A percentile compares a stretch with the other conserved stretches of the same genome.
Conservation (phyloP, 176 grass and related monocot species). For the Phoenix dactylifera region DNA sequence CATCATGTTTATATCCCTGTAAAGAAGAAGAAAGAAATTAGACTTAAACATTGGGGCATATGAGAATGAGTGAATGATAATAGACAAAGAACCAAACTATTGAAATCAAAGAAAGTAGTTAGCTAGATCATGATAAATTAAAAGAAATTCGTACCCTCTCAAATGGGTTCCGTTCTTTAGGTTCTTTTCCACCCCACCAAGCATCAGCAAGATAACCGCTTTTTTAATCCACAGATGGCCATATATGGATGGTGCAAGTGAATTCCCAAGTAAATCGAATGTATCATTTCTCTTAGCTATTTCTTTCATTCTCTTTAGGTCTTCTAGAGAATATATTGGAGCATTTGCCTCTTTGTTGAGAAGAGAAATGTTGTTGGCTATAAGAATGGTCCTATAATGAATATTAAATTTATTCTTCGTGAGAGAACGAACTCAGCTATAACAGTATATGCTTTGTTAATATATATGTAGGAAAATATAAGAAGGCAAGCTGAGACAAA, state of each 20-base stretch:
- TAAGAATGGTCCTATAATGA: conserved; percentile 73
- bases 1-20: conserved; percentile 99
- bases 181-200: conserved; percentile 95
- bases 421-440: no score
- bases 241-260: conserved; percentile 94
- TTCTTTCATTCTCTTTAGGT: conserved; percentile 86
- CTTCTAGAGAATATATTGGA: conserved; percentile 69
- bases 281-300: conserved; percentile 74
- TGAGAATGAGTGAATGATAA: no score
- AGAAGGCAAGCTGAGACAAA: conserved; percentile 4
- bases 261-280: conserved; percentile 82
- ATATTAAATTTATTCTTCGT: no score
- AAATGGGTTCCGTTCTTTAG: conserved; percentile 98
- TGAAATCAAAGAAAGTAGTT: neutral
- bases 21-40: conserved; percentile 14
- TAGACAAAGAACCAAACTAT: no score
- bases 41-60: no score
- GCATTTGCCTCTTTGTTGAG: conserved; percentile 97
- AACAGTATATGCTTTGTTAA: no score
- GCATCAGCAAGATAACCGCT: conserved; percentile 89
- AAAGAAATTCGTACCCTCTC: conserved; percentile 58
- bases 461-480: neutral
- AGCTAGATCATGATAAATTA: neutral
- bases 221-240: conserved; percentile 96
- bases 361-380: conserved; percentile 86